Base-by-base conservation (phyloP, 176 grass and related monocot genomes). In the Urochloa ruziziensis region DNA sequence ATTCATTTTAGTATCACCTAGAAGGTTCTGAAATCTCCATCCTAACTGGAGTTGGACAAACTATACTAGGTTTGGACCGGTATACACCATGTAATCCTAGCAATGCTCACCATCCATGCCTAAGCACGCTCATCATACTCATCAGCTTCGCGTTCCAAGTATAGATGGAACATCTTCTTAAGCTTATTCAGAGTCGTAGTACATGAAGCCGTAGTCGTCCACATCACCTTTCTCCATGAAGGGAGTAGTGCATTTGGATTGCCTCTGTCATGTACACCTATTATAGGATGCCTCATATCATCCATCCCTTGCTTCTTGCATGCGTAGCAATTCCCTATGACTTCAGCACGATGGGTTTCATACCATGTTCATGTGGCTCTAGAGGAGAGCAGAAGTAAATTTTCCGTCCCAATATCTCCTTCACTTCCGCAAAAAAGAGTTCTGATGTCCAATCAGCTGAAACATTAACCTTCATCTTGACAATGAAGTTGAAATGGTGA, bases 311-410 rank as follows among this genome's bases (percentile, higher is more conserved):
- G 61, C 29, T 66, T 52, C 34, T 67, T 66, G 77, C 77, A 80
- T 16, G 48, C 64, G 39, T 81, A 39, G 0, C 79, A 81, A 70
- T 57, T 27, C 24, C 15, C 14, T 62, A 57, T 12, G 43, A 46
- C 43, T 10, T 32, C 24, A 62, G 29, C 12, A 1, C 29, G 19
- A 2, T 33, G 17, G 7, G 30, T 67, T 37, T 2, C 61, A 19
- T 80, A 80, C 78, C 78, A 52, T 53, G 36, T 49, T 80, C 78
- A 39, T 67, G 4, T 4, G 21, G 78, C 21, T 80, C 46, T 14
- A 67, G 32, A 53, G 78, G 44, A 36, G 44, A 68, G 78, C 63
- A 80, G 62, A 80, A 80, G 47, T 80, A 80, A 27, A 68, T 37
- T 28, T 54, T 67, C 7, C 9, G 44, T 5, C 23, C 54, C 1